Evolutionary conservation across 345 rosid species (phyloP).

Genomic region (Lepidium sativum): DNA sequence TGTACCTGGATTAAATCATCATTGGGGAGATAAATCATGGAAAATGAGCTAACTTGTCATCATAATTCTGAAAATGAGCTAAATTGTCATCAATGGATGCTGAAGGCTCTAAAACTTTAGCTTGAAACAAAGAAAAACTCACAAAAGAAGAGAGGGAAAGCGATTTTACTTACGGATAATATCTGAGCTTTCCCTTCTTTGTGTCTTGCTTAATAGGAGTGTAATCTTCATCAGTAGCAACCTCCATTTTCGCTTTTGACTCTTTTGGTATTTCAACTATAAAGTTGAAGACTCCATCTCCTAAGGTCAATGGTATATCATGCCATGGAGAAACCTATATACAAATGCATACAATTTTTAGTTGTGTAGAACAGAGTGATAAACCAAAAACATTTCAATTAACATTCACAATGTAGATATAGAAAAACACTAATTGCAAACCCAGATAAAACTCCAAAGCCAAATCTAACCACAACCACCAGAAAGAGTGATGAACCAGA

Average conservation of each 20-base stretch:
- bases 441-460: not conserved
- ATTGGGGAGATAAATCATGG: not conserved
- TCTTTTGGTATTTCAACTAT: slow-evolving; percentile 90
- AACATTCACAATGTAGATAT: not conserved
- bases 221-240: slow-evolving; percentile 83
- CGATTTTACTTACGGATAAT: slow-evolving; percentile 23
- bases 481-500: slow-evolving; percentile 7
- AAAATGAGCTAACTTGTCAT: not conserved
- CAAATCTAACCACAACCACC: not conserved
- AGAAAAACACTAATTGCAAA: not conserved
- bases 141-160: not conserved
- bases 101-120: not conserved
- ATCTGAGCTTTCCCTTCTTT: slow-evolving; percentile 33
- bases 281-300: slow-evolving; percentile 75
- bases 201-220: slow-evolving; percentile 89
- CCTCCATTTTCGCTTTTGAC: slow-evolving; percentile 95
- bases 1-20: slow-evolving; percentile 41
- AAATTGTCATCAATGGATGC: not conserved
- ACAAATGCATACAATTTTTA: not conserved
- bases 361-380: not conserved
- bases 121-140: not conserved
- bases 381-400: not conserved
- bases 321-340: slow-evolving; percentile 93
- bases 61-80: not conserved
- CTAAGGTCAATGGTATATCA: slow-evolving; percentile 75